phyloP scores from a whole-genome alignment of 2,329 filamentous ascomycete species.

The Thielaviopsis musarum region DNA sequence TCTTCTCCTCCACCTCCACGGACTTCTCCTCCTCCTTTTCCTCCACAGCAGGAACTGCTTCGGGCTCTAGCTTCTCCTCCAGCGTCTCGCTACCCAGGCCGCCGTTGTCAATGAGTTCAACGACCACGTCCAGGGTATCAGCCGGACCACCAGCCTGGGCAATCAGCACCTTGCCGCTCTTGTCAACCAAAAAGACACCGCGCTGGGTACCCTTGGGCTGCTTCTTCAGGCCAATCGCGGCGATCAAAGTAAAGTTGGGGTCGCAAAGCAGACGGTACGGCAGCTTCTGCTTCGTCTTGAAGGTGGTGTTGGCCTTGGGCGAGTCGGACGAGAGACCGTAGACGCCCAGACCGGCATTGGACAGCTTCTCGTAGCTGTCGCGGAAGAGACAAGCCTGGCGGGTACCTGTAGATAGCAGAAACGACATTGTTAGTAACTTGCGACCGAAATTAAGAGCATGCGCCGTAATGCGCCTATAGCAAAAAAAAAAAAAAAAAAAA shows the following conservation, averaged over 20 bases:
- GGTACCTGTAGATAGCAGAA: slow-evolving; percentile 44
- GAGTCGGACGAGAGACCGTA: slow-evolving; percentile 82
- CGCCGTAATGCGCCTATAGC: no score
- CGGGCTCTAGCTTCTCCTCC: slow-evolving; percentile 11
- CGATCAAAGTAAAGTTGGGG: slow-evolving; percentile 54
- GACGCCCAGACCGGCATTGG: slow-evolving; percentile 63
- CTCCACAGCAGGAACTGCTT: not conserved
- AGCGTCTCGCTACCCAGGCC: not conserved
- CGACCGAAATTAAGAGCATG: no score
- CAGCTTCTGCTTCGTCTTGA: slow-evolving; percentile 80
- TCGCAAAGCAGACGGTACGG: slow-evolving; percentile 84
- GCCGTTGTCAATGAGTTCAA: slow-evolving; percentile 44
- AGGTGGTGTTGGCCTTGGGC: slow-evolving; percentile 80
- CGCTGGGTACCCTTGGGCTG: slow-evolving; percentile 60
- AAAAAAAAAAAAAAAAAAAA: no score
- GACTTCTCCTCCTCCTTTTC: slow-evolving; percentile 1
- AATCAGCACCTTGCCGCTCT: slow-evolving; percentile 63
- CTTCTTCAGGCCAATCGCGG: slow-evolving; percentile 82
- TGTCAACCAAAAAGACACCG: slow-evolving; percentile 77
- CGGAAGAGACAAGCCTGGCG: slow-evolving; percentile 88
- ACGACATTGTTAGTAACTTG: no score
- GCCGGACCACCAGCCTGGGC: slow-evolving; percentile 51
- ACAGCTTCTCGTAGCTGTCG: slow-evolving; percentile 63
- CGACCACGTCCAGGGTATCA: slow-evolving; percentile 60
- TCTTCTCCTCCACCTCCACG: slow-evolving; percentile 17